Percentiles rank a stretch among this genome's conserved stretches.
Conservation (phyloP, 306 rosid species). For the Quercus rubra region DNA sequence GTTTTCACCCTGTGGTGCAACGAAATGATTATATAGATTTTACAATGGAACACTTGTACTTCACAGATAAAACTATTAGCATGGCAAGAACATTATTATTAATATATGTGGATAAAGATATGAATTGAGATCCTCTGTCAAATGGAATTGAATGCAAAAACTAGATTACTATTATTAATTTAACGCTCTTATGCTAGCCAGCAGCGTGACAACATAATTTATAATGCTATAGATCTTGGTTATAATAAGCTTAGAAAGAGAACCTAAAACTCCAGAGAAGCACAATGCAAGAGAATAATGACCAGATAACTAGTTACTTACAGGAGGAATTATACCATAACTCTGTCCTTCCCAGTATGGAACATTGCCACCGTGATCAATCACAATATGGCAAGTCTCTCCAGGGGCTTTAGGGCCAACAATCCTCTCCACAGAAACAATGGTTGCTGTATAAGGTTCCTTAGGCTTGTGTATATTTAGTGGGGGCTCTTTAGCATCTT, state of each 20-base stretch:
- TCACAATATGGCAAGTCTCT: conserved; percentile 94
- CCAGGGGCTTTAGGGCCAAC: conserved; percentile 98
- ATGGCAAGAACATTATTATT: neutral
- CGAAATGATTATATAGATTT: conserved; percentile 10
- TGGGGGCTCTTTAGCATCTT: conserved; percentile 78
- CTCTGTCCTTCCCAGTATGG: conserved; percentile 99
- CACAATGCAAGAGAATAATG: neutral
- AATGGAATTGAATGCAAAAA: neutral
- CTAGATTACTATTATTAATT: neutral
- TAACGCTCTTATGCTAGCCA: neutral
- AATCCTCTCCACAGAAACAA: conserved; percentile 90
- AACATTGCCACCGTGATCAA: conserved; percentile 91
- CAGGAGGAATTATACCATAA: conserved; percentile 95
- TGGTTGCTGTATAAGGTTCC: conserved; percentile 87
- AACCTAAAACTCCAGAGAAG: neutral
- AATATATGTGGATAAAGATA: neutral
- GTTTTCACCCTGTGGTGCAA: conserved; percentile 78
- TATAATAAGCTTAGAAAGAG: neutral
- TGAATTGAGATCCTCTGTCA: neutral
- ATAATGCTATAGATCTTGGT: neutral
- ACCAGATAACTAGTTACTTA: conserved; percentile 36
- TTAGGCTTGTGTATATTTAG: conserved; percentile 73
- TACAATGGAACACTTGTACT: neutral
- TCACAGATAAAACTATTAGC: neutral
- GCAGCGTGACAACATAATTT: neutral